Percentiles rank a stretch among this genome's conserved stretches.
Evolutionary conservation across 768 basidiomycete genomes (phyloP).

Genomic region (Russula foetens): DNA sequence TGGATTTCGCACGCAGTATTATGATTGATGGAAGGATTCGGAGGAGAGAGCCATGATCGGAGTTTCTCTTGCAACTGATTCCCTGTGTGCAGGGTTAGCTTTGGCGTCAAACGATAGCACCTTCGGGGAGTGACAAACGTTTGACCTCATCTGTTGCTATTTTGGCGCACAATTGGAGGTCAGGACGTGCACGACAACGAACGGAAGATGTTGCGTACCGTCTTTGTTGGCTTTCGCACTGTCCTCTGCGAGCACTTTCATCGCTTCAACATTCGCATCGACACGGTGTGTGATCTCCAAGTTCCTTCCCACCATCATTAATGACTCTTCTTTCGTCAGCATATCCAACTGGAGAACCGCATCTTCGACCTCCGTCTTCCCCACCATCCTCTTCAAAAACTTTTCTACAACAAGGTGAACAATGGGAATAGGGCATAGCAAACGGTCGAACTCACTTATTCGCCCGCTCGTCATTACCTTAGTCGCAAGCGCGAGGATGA

Average conservation of each 20-base stretch:
- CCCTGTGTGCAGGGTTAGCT: not conserved
- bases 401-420: not conserved
- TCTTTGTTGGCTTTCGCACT: not conserved
- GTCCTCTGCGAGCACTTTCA: not conserved
- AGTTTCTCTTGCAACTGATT: not conserved
- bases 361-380: not conserved
- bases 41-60: not conserved
- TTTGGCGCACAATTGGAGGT: not conserved
- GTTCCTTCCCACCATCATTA: not conserved
- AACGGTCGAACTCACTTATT: not conserved
- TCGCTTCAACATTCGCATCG: not conserved
- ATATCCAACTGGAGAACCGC: not conserved
- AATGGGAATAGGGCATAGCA: too few species aligned
- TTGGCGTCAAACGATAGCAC: not conserved
- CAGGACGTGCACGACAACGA: not conserved
- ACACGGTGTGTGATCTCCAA: not conserved
- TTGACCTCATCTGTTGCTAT: not conserved
- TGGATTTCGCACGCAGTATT: not conserved
- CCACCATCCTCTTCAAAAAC: not conserved
- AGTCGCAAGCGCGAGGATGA: not conserved
- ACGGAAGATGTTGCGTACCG: not conserved
- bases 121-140: not conserved
- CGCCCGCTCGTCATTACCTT: not conserved
- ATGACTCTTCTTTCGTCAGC: not conserved
- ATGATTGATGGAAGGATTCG: conserved; percentile 6